These are phyloP conservation scores for Sclerotinia subarctica DNA, from an alignment of 2,329 filamentous ascomycete species.

Conservation along the genomic window DNA sequence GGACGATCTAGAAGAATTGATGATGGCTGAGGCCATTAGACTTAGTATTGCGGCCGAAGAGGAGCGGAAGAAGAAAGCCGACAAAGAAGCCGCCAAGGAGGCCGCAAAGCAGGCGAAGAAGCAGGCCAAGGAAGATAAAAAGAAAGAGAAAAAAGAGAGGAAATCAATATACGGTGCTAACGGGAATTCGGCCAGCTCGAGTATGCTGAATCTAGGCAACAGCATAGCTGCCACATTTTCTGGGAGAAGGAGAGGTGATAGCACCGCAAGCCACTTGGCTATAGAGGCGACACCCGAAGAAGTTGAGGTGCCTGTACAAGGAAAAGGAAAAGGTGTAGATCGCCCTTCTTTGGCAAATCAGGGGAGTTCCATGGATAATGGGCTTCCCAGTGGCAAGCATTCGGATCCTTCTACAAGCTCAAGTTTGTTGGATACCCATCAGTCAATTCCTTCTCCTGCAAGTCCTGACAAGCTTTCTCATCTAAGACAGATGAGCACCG, in stretches of 20 bases:
- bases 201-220: constrained; percentile 55
- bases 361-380: constrained; percentile 22
- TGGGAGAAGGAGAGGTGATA: constrained; percentile 57
- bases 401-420: constrained; percentile 28
- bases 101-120: constrained; percentile 79
- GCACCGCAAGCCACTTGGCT: constrained; percentile 56
- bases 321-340: constrained; percentile 70
- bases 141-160: constrained; percentile 54
- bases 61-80: constrained; percentile 80
- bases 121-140: constrained; percentile 79
- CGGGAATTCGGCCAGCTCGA: constrained; percentile 56
- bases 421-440: constrained; percentile 42
- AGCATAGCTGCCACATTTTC: constrained; percentile 27
- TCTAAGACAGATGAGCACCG: constrained; percentile 79
- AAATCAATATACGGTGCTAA: constrained; percentile 50
- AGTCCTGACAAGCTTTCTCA: constrained; percentile 63
- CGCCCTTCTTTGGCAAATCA: constrained; percentile 40
- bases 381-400: constrained; percentile 29
- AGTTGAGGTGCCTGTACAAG: constrained; percentile 34
- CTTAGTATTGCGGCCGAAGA: constrained; percentile 90
- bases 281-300: constrained; percentile 53
- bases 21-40: constrained; percentile 96
- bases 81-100: constrained; percentile 75
- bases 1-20: constrained; percentile 92
- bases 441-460: constrained; percentile 44